Evolutionary conservation across 1,284 basidiomycete genomes (phyloP).

Genomic region (Ganoderma multipileum): DNA sequence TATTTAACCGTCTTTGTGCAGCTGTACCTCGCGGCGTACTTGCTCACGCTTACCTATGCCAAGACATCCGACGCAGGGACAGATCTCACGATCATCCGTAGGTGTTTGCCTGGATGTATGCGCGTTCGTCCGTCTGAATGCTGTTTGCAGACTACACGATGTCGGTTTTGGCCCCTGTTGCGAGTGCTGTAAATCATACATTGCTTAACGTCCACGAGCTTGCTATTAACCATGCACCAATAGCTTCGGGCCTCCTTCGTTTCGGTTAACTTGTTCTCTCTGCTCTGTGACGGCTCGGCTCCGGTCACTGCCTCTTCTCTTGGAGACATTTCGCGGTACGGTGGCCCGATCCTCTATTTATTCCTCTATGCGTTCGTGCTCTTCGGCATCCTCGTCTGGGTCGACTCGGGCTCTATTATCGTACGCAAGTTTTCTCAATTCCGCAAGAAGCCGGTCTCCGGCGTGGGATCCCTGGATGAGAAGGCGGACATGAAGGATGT

Average conservation of each 20-base stretch:
- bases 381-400: constrained; percentile 63
- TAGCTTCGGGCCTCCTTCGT: constrained; percentile 71
- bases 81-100: constrained; percentile 68
- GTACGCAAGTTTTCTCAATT: constrained; percentile 35
- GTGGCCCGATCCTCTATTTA: constrained; percentile 80
- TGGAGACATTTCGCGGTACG: constrained; percentile 65
- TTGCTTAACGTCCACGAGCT: not conserved
- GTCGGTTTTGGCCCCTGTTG: constrained; percentile 72
- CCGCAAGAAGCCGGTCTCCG: constrained; percentile 18
- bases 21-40: constrained; percentile 70
- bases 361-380: constrained; percentile 61
- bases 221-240: constrained; percentile 1
- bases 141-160: constrained; percentile 62
- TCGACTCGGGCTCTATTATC: constrained; percentile 63
- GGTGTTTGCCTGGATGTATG: constrained; percentile 25
- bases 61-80: constrained; percentile 59
- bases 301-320: constrained; percentile 55
- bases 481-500: constrained; percentile 49
- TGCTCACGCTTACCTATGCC: constrained; percentile 76
- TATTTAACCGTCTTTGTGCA: constrained; percentile 33
- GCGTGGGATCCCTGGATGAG: not conserved
- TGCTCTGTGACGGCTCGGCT: constrained; percentile 70
- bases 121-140: not conserved
- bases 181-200: constrained; percentile 63
- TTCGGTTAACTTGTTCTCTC: constrained; percentile 78